phyloP scores from a whole-genome alignment of 148 eudicot species.

The Fagopyrum esculentum region DNA sequence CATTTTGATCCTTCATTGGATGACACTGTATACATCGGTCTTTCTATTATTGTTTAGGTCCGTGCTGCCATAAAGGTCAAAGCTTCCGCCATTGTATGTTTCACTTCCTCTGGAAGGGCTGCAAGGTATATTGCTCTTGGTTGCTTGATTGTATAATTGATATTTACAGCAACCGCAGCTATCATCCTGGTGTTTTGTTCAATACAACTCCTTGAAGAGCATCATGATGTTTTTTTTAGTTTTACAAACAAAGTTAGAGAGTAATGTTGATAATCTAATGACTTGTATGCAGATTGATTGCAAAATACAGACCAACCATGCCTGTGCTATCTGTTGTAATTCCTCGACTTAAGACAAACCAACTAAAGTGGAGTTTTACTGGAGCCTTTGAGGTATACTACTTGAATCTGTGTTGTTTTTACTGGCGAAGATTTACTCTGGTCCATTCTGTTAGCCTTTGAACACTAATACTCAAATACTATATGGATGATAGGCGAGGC shows the following conservation, averaged over 20 bases:
- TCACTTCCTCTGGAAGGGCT: constrained; percentile 39
- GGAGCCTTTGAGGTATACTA: constrained; percentile 86
- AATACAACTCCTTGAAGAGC: no score
- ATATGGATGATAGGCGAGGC: constrained; percentile 61
- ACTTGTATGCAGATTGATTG: constrained; percentile 56
- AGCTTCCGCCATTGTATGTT: constrained; percentile 83
- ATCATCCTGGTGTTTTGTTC: no score
- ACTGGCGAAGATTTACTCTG: no score
- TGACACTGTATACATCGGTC: not conserved
- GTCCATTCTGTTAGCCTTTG: no score
- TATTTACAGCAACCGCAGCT: no score
- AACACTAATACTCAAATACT: no score
- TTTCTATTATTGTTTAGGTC: constrained; percentile 32
- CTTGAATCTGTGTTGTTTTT: no score
- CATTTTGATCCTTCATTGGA: not conserved
- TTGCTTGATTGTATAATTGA: no score
- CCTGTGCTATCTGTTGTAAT: constrained; percentile 90
- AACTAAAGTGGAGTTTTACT: constrained; percentile 72
- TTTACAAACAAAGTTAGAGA: no score
- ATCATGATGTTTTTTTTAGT: no score
- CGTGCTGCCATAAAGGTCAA: constrained; percentile 87
- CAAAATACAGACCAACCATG: constrained; percentile 94
- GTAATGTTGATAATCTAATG: not conserved
- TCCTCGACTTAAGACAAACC: constrained; percentile 82
- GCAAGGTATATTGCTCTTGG: constrained; percentile 35